These are phyloP conservation scores for Xylaria grammica DNA, from an alignment of 495 filamentous ascomycete genomes.

Conservation along the genomic window DNA sequence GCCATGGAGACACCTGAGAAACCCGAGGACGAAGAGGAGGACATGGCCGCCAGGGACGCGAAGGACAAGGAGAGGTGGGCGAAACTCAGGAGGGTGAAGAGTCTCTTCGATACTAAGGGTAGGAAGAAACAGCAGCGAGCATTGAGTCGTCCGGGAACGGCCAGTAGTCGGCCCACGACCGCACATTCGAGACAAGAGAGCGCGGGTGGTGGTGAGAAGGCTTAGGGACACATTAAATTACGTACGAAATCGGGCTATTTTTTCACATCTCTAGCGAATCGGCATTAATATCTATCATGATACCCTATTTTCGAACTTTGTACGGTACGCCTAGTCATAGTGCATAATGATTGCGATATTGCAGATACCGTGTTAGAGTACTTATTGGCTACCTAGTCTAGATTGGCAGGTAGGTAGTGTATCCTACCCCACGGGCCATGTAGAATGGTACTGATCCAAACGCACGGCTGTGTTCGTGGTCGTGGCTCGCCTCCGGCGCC, in stretches of 20 bases:
- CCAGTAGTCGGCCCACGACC: constrained; percentile 30
- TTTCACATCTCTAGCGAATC: not conserved
- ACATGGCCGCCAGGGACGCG: constrained; percentile 48
- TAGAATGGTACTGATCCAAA: constrained; percentile 55
- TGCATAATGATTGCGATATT: no score
- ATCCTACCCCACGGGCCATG: constrained; percentile 57
- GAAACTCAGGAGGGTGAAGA: constrained; percentile 60
- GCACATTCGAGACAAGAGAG: constrained; percentile 32
- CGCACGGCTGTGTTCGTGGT: no score
- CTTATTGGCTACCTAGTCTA: no score
- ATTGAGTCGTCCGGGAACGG: constrained; percentile 35
- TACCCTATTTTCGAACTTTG: no score
- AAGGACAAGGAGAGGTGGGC: constrained; percentile 63
- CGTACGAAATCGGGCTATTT: not conserved
- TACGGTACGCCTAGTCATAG: no score
- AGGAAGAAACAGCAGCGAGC: constrained; percentile 47
- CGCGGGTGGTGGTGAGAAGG: constrained; percentile 9
- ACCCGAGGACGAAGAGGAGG: constrained; percentile 39
- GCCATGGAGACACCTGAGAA: constrained; percentile 18
- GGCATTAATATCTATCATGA: no score
- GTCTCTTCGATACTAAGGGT: constrained; percentile 60
- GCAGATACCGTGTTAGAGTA: no score
- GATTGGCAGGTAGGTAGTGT: no score
- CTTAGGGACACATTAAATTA: not conserved
- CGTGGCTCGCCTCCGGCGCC: no score